These are phyloP conservation scores for Ceratocystis lukuohia DNA, from an alignment of 2,329 filamentous ascomycete species.

Conservation along the genomic window DNA sequence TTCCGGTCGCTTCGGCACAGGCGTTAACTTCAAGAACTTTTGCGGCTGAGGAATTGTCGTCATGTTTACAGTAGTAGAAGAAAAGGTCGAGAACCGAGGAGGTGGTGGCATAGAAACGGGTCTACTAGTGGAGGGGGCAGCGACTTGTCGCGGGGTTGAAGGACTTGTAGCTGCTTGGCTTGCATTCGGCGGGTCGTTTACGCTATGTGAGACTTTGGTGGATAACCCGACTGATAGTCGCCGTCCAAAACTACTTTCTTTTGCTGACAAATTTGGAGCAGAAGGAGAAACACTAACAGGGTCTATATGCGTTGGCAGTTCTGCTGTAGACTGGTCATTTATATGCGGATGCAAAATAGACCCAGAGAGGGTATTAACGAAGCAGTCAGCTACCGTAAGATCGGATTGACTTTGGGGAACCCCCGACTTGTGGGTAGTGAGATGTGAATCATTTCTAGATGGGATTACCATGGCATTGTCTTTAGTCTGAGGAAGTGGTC, in stretches of 20 bases:
- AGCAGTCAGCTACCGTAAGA: not conserved
- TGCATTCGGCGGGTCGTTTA: not conserved
- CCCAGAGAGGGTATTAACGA: too few relatives aligned
- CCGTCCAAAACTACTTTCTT: not conserved
- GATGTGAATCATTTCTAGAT: not conserved
- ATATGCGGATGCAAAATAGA: not conserved
- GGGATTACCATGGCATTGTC: not conserved
- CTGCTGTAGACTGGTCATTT: not conserved
- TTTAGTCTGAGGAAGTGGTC: not conserved
- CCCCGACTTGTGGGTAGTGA: not conserved
- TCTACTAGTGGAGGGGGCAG: not conserved
- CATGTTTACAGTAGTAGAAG: not conserved
- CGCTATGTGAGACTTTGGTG: not conserved
- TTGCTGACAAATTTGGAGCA: not conserved
- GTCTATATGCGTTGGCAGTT: not conserved
- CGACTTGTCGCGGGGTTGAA: not conserved
- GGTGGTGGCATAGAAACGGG: conserved; percentile 8
- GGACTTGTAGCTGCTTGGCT: not conserved
- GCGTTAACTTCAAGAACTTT: not conserved
- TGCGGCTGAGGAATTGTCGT: not conserved
- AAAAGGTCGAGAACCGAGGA: not conserved
- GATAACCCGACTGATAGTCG: not conserved
- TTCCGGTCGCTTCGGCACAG: not conserved
- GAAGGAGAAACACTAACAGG: not conserved
- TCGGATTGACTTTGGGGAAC: not conserved